Evolutionary conservation across 2,329 filamentous ascomycete species (phyloP).

Genomic region (Arachnopeziza araneosa): DNA sequence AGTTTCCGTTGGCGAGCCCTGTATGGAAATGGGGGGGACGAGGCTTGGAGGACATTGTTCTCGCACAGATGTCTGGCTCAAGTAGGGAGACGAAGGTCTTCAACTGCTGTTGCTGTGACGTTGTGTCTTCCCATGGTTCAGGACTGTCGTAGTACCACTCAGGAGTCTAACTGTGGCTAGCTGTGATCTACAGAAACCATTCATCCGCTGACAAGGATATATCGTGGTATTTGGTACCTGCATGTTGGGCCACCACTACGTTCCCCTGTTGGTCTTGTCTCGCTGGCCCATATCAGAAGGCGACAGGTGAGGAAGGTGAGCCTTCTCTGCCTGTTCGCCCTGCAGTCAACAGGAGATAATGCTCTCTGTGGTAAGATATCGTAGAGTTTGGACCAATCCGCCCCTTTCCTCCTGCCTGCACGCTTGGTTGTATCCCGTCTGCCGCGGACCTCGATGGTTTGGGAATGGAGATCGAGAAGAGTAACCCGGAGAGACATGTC

Average conservation of each 20-base stretch:
- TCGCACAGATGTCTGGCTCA: not conserved
- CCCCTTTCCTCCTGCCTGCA: too few species aligned
- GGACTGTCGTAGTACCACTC: too few species aligned
- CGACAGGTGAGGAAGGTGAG: not conserved
- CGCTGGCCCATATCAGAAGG: not conserved
- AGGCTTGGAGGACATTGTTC: not conserved
- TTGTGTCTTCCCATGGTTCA: not conserved
- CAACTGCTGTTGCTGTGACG: not conserved
- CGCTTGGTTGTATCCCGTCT: too few species aligned
- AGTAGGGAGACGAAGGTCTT: not conserved
- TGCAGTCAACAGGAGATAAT: not conserved
- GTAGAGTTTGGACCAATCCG: too few species aligned
- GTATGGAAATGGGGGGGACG: not conserved
- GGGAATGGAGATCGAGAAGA: not conserved
- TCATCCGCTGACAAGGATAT: not conserved
- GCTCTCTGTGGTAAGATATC: too few species aligned
- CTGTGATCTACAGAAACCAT: not conserved
- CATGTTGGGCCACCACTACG: not conserved
- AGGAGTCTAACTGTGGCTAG: not conserved
- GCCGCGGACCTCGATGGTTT: not conserved
- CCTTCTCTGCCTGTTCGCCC: not conserved
- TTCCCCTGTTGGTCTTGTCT: not conserved
- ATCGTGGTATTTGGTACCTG: not conserved
- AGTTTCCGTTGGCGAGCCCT: not conserved
- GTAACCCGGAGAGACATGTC: not conserved